A percentile compares a stretch with the other conserved stretches of the same genome.
These are phyloP conservation scores for Phaeosphaeria sp. DNA, from an alignment of 2,329 filamentous ascomycete genomes.

Conservation along the genomic window DNA sequence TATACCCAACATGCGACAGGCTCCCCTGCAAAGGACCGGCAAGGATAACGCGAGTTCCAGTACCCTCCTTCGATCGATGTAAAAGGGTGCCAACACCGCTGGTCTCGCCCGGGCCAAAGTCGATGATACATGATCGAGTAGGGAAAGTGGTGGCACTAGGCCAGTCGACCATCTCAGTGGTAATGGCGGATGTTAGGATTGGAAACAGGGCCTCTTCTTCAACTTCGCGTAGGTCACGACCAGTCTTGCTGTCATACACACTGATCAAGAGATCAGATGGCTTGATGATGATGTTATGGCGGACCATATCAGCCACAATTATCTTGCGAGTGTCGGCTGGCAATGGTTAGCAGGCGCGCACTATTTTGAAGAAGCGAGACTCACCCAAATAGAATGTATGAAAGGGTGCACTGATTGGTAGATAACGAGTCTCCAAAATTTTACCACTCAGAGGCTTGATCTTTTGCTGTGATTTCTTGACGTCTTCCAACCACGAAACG, in stretches of 20 bases:
- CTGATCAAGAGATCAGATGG: conserved; percentile 19
- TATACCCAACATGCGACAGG: conserved; percentile 21
- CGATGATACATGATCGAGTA: conserved; percentile 21
- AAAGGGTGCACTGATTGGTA: conserved; percentile 52
- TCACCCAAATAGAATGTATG: conserved; percentile 46
- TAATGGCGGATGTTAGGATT: conserved; percentile 21
- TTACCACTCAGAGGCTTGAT: conserved; percentile 13
- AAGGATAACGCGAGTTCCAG: conserved; percentile 22
- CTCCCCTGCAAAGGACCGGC: conserved; percentile 16
- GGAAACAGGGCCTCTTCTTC: conserved; percentile 20
- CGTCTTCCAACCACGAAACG: conserved; percentile 28
- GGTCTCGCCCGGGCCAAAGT: conserved; percentile 30
- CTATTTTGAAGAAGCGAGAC: neutral
- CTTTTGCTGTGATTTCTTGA: conserved; percentile 21
- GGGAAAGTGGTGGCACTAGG: conserved; percentile 19
- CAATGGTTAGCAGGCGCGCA: neutral
- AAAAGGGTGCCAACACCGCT: conserved; percentile 24
- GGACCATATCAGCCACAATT: conserved; percentile 16
- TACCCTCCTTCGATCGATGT: conserved; percentile 20
- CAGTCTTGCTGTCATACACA: conserved; percentile 24
- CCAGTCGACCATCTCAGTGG: conserved; percentile 26
- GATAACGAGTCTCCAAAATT: conserved; percentile 43
- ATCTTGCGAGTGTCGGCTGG: conserved; percentile 3
- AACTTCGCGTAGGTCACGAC: conserved; percentile 18
- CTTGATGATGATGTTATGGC: conserved; percentile 20